phyloP scores from a whole-genome alignment of 768 basidiomycete species.

The Tricholoma bakamatsutake region DNA sequence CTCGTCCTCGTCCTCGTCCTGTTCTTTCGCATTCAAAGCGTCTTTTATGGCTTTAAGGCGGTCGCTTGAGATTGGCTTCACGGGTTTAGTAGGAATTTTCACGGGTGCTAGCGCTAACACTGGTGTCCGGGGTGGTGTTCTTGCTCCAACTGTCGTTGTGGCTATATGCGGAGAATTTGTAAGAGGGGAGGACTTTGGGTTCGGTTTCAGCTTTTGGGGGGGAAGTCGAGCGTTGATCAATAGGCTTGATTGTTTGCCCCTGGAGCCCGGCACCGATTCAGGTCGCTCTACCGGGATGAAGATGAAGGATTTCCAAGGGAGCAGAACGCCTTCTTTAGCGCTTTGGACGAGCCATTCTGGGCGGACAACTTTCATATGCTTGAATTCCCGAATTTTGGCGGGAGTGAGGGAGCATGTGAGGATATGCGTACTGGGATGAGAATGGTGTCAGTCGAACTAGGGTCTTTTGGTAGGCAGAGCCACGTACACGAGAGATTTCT shows the following conservation, averaged over 20 bases:
- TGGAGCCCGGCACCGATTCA: conserved; percentile 45
- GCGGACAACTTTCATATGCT: conserved; percentile 82
- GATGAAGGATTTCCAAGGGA: conserved; percentile 78
- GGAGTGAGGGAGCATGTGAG: conserved; percentile 89
- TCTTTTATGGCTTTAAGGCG: not conserved
- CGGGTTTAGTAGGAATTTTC: not conserved
- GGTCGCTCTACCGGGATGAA: conserved; percentile 44
- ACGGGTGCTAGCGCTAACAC: not conserved
- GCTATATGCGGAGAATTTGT: not conserved
- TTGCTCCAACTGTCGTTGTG: not conserved
- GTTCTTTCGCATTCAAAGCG: not conserved
- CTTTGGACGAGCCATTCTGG: conserved; percentile 90
- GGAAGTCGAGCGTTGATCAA: conserved; percentile 14
- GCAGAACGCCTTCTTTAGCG: conserved; percentile 53
- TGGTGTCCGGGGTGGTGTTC: not conserved
- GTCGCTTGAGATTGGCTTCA: not conserved
- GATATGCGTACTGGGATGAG: conserved; percentile 68
- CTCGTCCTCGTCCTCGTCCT: not conserved
- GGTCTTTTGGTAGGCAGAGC: not conserved
- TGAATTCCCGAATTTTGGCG: conserved; percentile 83
- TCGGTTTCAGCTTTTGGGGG: not conserved
- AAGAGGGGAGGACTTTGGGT: not conserved
- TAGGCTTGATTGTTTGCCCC: conserved; percentile 31
- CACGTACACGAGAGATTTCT: conserved; percentile 66
- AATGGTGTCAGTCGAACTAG: not conserved